Percentiles rank a stretch among this genome's conserved stretches.
These are phyloP conservation scores for Fusarium virguliforme DNA, from an alignment of 2,329 filamentous ascomycete genomes.

Conservation along the genomic window DNA sequence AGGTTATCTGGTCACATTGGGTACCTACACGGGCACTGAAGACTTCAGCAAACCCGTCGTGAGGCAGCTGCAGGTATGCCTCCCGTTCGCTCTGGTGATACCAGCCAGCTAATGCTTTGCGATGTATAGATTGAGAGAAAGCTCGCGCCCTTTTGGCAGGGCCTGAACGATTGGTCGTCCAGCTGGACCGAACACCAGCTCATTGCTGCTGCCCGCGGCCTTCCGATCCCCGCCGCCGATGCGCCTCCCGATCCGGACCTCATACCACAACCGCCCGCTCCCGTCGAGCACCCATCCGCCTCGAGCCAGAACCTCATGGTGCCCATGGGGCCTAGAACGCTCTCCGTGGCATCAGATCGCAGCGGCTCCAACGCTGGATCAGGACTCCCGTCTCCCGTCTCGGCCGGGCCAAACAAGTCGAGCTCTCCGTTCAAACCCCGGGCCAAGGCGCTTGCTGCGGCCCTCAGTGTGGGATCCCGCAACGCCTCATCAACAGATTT, in stretches of 20 bases:
- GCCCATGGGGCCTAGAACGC: constrained; percentile 82
- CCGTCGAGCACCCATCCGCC: constrained; percentile 66
- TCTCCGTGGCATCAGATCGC: constrained; percentile 83
- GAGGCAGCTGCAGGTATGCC: constrained; percentile 86
- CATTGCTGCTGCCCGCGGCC: constrained; percentile 88
- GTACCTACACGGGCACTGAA: constrained; percentile 91
- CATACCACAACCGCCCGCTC: constrained; percentile 64
- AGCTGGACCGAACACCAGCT: constrained; percentile 96
- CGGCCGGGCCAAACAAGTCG: constrained; percentile 55
- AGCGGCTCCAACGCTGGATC: constrained; percentile 75
- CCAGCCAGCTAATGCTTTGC: constrained; percentile 37
- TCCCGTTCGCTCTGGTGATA: neutral
- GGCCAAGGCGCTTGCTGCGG: constrained; percentile 89
- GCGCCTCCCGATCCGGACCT: constrained; percentile 82
- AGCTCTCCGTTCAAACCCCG: constrained; percentile 81
- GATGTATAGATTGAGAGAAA: constrained; percentile 85
- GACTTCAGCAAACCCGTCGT: constrained; percentile 94
- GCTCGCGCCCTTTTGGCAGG: constrained; percentile 95
- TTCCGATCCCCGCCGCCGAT: constrained; percentile 87
- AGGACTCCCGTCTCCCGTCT: constrained; percentile 65
- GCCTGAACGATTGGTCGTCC: constrained; percentile 88
- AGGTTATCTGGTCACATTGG: constrained; percentile 93
- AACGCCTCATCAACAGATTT: constrained; percentile 82
- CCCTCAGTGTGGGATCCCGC: constrained; percentile 81
- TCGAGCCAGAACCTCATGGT: constrained; percentile 76